Conservation (phyloP, 345 rosid genomes). For the Melaleuca quinquenervia region DNA sequence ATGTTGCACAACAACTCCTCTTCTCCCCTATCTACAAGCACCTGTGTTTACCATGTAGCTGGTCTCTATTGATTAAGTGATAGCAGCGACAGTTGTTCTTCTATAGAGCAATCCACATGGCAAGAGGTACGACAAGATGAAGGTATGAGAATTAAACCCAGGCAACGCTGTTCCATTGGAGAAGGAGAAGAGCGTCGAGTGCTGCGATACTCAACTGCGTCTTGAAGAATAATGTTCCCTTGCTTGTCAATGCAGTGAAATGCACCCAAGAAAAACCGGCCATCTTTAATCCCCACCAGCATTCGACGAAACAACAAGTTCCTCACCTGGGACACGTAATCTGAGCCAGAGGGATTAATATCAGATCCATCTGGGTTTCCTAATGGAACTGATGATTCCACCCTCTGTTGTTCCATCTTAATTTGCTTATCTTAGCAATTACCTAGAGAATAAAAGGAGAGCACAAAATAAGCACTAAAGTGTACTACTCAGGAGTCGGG, state of each 20-base stretch:
- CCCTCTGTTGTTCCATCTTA: slow-evolving; percentile 15
- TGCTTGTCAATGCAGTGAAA: slow-evolving; percentile 92
- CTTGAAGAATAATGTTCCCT: slow-evolving; percentile 85
- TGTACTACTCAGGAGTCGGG: neutral
- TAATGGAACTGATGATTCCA: slow-evolving; percentile 1
- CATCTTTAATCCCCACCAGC: slow-evolving; percentile 81
- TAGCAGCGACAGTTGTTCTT: slow-evolving; percentile 14
- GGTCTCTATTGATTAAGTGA: slow-evolving; percentile 14
- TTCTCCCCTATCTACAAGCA: neutral
- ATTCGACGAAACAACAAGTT: slow-evolving; percentile 59
- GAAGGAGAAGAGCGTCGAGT: slow-evolving; percentile 67
- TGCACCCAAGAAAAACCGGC: slow-evolving; percentile 79
- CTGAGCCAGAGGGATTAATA: slow-evolving; percentile 12
- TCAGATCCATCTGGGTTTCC: slow-evolving; percentile 16
- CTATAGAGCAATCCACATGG: slow-evolving; percentile 42
- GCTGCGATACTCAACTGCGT: slow-evolving; percentile 77
- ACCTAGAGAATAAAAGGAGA: neutral
- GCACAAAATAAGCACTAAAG: neutral
- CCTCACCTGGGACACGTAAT: slow-evolving; percentile 33
- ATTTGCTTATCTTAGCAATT: neutral
- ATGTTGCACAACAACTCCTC: neutral
- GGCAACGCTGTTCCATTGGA: slow-evolving; percentile 78
- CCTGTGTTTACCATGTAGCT: neutral
- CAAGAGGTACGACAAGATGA: slow-evolving; percentile 53
- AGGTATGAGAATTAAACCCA: slow-evolving; percentile 77